Percentiles rank a stretch among this genome's conserved stretches.
These are phyloP conservation scores for Cutaneotrichosporon sp. DNA, from an alignment of 1,284 basidiomycete species.

Conservation along the genomic window DNA sequence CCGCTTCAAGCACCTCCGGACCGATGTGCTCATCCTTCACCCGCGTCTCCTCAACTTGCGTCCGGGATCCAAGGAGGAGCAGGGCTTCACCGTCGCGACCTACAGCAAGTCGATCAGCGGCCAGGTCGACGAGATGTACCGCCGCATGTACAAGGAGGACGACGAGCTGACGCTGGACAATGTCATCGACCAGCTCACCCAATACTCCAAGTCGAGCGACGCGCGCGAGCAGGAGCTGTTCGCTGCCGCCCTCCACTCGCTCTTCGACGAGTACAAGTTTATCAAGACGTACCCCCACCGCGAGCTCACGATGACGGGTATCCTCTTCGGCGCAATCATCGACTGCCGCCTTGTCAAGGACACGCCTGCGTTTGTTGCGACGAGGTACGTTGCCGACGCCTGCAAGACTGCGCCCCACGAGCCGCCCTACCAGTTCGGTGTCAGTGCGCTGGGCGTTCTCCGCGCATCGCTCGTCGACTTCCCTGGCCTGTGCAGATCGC, in stretches of 20 bases:
- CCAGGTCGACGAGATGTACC: slow-evolving; percentile 94
- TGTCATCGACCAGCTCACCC: slow-evolving; percentile 83
- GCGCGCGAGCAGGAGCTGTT: slow-evolving; percentile 91
- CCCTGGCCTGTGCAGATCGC: slow-evolving; percentile 87
- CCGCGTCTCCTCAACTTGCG: slow-evolving; percentile 95
- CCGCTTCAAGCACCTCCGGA: slow-evolving; percentile 89
- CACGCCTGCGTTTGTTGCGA: slow-evolving; percentile 93
- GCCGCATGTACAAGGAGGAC: slow-evolving; percentile 93
- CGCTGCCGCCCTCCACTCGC: slow-evolving; percentile 97
- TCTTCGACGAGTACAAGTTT: slow-evolving; percentile 99
- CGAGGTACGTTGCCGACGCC: slow-evolving; percentile 95
- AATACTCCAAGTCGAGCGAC: slow-evolving; percentile 79
- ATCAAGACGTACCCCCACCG: slow-evolving; percentile 95
- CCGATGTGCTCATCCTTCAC: slow-evolving; percentile 91
- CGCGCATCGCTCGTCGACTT: slow-evolving; percentile 87
- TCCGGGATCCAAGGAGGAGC: slow-evolving; percentile 84
- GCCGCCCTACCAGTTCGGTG: slow-evolving; percentile 93
- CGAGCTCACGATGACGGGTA: slow-evolving; percentile 93
- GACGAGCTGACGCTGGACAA: slow-evolving; percentile 86
- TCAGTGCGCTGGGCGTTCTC: slow-evolving; percentile 87
- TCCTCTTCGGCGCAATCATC: slow-evolving; percentile 94
- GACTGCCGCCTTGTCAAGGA: slow-evolving; percentile 92
- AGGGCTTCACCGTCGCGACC: slow-evolving; percentile 84
- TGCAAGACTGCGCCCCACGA: slow-evolving; percentile 79
- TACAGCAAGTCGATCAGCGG: slow-evolving; percentile 87